Conservation (phyloP, 1,284 basidiomycete species). For the Neolentinus lepideus region DNA sequence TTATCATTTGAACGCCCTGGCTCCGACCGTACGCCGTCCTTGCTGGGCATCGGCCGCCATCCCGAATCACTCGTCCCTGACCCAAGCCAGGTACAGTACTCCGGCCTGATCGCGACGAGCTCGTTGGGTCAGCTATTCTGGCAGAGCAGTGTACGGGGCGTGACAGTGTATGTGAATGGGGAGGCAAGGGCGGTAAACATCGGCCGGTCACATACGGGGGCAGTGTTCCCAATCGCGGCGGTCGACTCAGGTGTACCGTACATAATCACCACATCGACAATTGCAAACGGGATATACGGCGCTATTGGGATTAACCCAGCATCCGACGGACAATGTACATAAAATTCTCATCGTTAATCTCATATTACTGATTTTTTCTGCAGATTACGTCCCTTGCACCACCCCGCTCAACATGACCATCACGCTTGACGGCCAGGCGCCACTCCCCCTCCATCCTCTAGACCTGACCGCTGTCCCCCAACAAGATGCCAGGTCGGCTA, state of each 20-base stretch:
- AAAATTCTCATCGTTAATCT: constrained; percentile 17
- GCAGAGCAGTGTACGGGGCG: constrained; percentile 46
- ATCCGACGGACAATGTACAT: constrained; percentile 58
- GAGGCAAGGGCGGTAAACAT: constrained; percentile 30
- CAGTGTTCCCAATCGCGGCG: constrained; percentile 47
- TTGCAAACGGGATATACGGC: constrained; percentile 78
- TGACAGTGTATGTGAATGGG: constrained; percentile 54
- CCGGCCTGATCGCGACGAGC: constrained; percentile 29
- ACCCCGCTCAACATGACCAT: constrained; percentile 66
- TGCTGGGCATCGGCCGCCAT: constrained; percentile 62
- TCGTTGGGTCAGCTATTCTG: constrained; percentile 41
- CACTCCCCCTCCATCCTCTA: constrained; percentile 61
- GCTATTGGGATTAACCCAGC: constrained; percentile 55
- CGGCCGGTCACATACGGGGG: constrained; percentile 24
- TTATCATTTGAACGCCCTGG: constrained; percentile 63
- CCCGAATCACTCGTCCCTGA: constrained; percentile 43
- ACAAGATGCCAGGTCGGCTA: constrained; percentile 31
- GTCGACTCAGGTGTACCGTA: constrained; percentile 62
- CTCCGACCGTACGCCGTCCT: constrained; percentile 41
- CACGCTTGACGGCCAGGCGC: constrained; percentile 46
- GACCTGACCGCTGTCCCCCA: constrained; percentile 45
- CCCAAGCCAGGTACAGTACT: constrained; percentile 46
- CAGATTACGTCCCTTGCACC: constrained; percentile 66
- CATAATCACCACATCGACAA: constrained; percentile 47
- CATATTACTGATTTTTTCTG: constrained; percentile 1